Base-by-base conservation (phyloP, 768 basidiomycete genomes). In the Tylopilus rubrobrunneus region DNA sequence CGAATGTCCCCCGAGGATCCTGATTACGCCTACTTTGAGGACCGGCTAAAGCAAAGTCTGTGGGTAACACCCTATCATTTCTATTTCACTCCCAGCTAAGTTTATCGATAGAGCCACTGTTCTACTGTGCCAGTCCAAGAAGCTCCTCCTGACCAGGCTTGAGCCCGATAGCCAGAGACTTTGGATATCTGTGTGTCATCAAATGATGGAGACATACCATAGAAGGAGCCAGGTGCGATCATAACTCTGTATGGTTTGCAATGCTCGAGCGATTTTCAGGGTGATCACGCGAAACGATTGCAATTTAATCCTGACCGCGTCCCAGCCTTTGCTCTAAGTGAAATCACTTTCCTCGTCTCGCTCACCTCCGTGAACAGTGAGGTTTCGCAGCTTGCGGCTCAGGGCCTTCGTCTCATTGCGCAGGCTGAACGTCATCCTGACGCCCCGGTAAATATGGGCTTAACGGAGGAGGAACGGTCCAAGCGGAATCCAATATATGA, bases 401-500 rank as follows among this genome's bases (percentile, higher is more conserved):
- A 79, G 54, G 81, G 84, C 25, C 75, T 92, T 49, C 84, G 88
- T 42, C 71, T 85, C 4, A 72, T 92, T 37, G 81, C 87, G 1
- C 77, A 83, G 48, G 79, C 83, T 2, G 89, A 91, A 61, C 77
- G 82, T 17, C 78, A 83, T 46, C 80, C 82, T 5, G 76, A 76
- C 49, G 80, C 81, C 5, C 82, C 85, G 15, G 63, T 76, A 2
- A 77, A 80, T 37, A 68, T 73, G 7, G 73, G 74, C 8, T 63
- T 82, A 19, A 78, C 73, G 8, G 82, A 86, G 44, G 85, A 86
- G 43, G 83, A 86, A 59, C 73, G 78, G 23, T 81, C 83, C 14
- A 85, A 84, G 56, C 79, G 89, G 23, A 82, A 86, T 65, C 82
- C 83, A 1, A 80, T 89, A 39, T 91, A 89, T 55, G 88, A 90